phyloP scores from a whole-genome alignment of 129 eudicot genomes.

The Escallonia herrerae region DNA sequence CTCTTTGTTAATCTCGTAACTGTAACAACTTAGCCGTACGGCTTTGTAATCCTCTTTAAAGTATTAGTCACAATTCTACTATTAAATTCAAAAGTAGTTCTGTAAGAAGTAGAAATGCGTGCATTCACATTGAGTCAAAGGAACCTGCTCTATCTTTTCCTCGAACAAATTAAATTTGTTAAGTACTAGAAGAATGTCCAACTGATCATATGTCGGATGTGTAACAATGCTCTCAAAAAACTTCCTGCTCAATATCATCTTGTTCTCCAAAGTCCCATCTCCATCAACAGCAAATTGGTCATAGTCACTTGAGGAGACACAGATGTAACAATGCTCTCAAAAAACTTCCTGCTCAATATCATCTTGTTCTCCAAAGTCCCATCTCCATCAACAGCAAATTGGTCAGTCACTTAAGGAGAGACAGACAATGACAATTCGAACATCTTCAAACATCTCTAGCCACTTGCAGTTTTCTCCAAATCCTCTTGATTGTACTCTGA shows the following conservation, averaged over 20 bases:
- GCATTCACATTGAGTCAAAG: slow-evolving; percentile 73
- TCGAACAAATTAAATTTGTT: slow-evolving; percentile 80
- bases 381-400: slow-evolving; percentile 37
- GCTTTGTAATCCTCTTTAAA: too few species aligned
- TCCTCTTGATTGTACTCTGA: too few species aligned
- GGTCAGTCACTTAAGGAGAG: too few species aligned
- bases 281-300: slow-evolving; percentile 52
- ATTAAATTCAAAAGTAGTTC: too few species aligned
- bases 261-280: slow-evolving; percentile 53
- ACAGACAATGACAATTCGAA: too few species aligned
- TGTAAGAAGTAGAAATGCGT: too few species aligned
- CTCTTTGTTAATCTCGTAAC: too few species aligned
- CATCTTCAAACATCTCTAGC: too few species aligned
- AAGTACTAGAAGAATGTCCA: slow-evolving; percentile 76
- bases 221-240: slow-evolving; percentile 73
- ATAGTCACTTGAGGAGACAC: slow-evolving; percentile 76
- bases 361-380: slow-evolving; percentile 90
- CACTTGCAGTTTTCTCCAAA: too few species aligned
- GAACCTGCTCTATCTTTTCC: slow-evolving; percentile 68
- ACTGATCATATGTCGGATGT: slow-evolving; percentile 83
- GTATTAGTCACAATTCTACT: too few species aligned
- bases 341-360: slow-evolving; percentile 79
- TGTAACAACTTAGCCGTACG: too few species aligned
- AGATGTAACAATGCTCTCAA: slow-evolving; percentile 85
- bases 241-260: slow-evolving; percentile 72